Base-by-base conservation (phyloP, 306 rosid species). In the Trifolium repens region DNA sequence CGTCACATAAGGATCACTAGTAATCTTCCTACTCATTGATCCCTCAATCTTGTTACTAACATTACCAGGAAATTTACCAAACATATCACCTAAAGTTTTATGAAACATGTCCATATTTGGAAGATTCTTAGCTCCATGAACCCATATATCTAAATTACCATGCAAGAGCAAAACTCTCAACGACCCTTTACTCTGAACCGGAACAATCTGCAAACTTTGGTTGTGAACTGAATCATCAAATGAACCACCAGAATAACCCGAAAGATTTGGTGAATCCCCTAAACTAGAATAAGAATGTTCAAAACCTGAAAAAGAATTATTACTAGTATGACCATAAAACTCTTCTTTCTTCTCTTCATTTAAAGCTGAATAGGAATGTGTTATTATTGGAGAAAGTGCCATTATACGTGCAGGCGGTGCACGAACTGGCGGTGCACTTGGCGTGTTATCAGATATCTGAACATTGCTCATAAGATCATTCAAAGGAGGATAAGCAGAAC, bases 91-190 rank as follows among this genome's bases (percentile, higher is more conserved):
- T 62, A 92, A 80, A 34, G 97, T 92, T 71, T 85, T 94, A 80
- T 94, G 99, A 81, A 94, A 94, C 97, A 90, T 90, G 84, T 94
- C 99, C 97, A 92, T 86, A 78, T 94, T 94, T 5, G 99, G 99
- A 82, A 94, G 96, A 78, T 90, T 80, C 30, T 50, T 81, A 15
- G 99, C 99, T 43, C 75, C 83, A 71, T 84, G 79, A 59, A 94
- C 79, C 86, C 91, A 89, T 63, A 94, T 94, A 82, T 94, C 99
- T 37, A 94, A 85, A 86, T 84, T 86, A 67, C 99, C 99, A 84
- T 92, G 99, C 26, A 94, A 76, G 22, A 94, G 97, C 80, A 92
- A 74, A 58, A 83, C 87, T 73, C 76, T 92, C 72, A 92, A 88
- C 24, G 99, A 94, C 42, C 84, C 90, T 88, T 85, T 88, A 73